A percentile compares a stretch with the other conserved stretches of the same genome.
phyloP scores from a whole-genome alignment of 1,284 basidiomycete species.

The Agaricales sp. region DNA sequence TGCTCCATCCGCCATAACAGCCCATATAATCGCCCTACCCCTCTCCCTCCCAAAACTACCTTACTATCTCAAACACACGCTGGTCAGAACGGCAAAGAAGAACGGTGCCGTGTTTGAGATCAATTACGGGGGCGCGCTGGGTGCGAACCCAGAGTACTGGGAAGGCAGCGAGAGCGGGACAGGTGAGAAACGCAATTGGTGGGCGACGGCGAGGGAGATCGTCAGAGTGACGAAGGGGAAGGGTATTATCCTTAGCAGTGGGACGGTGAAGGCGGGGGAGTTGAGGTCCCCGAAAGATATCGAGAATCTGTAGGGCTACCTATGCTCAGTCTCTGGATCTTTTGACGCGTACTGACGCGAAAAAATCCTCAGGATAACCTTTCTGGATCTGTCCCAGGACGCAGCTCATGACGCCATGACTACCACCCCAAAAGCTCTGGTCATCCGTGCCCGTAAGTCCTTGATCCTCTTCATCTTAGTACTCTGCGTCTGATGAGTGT shows the following conservation, averaged over 20 bases:
- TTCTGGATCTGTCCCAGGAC: constrained; percentile 17
- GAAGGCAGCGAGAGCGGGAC: constrained; percentile 29
- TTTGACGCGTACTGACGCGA: not conserved
- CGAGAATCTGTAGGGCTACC: constrained; percentile 52
- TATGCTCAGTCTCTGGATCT: not conserved
- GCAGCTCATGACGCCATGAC: constrained; percentile 4
- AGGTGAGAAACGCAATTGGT: constrained; percentile 67
- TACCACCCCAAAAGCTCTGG: not conserved
- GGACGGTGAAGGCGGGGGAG: constrained; percentile 44
- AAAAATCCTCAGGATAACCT: constrained; percentile 34
- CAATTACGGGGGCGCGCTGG: constrained; percentile 62
- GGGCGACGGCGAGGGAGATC: constrained; percentile 66
- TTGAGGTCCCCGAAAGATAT: constrained; percentile 61
- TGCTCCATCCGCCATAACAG: constrained; percentile 67
- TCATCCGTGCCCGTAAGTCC: not conserved
- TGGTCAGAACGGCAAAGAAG: constrained; percentile 71
- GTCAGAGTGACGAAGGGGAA: constrained; percentile 70
- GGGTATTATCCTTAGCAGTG: constrained; percentile 58
- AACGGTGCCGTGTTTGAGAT: constrained; percentile 83
- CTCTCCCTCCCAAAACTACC: constrained; percentile 71
- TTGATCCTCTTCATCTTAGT: not conserved
- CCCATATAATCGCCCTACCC: constrained; percentile 77
- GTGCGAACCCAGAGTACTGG: constrained; percentile 37
- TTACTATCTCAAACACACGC: constrained; percentile 74
- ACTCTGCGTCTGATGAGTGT: not conserved